These are phyloP conservation scores for Penicillium sp. DNA, from an alignment of 2,329 filamentous ascomycete species.

Conservation along the genomic window DNA sequence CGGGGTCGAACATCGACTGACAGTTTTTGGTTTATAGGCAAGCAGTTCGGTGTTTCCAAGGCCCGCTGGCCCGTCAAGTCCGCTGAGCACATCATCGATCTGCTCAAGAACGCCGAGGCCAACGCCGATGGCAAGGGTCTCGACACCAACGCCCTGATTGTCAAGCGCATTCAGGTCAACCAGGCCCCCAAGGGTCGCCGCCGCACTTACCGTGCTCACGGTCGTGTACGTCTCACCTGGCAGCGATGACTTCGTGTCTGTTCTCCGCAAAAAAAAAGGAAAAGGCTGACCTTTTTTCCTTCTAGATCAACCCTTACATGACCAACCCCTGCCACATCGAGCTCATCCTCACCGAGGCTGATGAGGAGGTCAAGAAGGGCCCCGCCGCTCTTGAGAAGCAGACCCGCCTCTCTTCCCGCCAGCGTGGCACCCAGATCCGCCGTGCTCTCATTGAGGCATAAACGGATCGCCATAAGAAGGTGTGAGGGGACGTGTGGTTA, in stretches of 20 bases:
- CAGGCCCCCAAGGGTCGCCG: constrained; percentile 99
- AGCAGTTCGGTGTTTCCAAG: constrained; percentile 96
- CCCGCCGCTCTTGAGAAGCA: constrained; percentile 59
- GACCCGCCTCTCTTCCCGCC: constrained; percentile 79
- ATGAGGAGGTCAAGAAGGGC: constrained; percentile 89
- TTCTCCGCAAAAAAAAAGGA: neutral
- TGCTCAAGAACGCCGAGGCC: constrained; percentile 96
- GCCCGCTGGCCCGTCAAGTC: constrained; percentile 99
- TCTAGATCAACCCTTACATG: constrained; percentile 99
- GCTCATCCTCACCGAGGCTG: constrained; percentile 96
- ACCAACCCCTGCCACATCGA: constrained; percentile 99
- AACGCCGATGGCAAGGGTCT: constrained; percentile 97
- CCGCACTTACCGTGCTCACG: constrained; percentile 99
- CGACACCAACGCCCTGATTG: constrained; percentile 93
- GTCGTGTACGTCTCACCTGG: constrained; percentile 74
- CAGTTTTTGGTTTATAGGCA: constrained; percentile 61
- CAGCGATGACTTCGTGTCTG: neutral
- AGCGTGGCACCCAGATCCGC: constrained; percentile 71
- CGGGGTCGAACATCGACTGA: constrained; percentile 19
- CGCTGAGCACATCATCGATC: constrained; percentile 93
- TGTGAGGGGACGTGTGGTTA: constrained; percentile 27
- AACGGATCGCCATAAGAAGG: constrained; percentile 33
- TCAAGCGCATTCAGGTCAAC: constrained; percentile 99
- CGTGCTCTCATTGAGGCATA: constrained; percentile 61
- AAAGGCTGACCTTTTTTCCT: constrained; percentile 20